phyloP scores from a whole-genome alignment of 345 rosid genomes.

The Sonneratia alba region DNA sequence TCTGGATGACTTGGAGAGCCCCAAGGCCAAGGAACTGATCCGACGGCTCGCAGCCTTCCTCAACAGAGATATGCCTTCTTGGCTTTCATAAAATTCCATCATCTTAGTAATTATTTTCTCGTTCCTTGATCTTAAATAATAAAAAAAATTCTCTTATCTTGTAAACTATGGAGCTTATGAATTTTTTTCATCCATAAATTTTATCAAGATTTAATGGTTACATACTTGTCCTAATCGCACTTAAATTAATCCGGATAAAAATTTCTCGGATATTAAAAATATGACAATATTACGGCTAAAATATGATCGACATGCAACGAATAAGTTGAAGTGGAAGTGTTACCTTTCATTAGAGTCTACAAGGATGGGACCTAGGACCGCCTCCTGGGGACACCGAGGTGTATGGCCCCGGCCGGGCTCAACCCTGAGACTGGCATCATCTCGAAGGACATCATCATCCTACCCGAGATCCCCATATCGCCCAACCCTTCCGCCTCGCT shows the following conservation, averaged over 20 bases:
- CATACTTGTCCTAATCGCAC: too few relatives aligned
- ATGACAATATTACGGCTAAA: too few relatives aligned
- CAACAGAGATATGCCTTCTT: constrained; percentile 18
- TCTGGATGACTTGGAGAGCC: constrained; percentile 17
- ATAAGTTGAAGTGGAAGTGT: constrained; percentile 31
- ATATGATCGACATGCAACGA: not conserved
- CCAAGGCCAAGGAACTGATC: constrained; percentile 29
- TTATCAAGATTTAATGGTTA: too few relatives aligned
- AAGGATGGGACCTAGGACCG: constrained; percentile 52
- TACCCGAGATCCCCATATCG: constrained; percentile 41
- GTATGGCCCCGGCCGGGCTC: constrained; percentile 32
- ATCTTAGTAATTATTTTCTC: too few relatives aligned
- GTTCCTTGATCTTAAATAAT: too few relatives aligned
- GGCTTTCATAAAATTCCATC: not conserved
- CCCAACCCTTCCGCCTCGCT: constrained; percentile 48
- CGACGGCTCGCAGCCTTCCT: constrained; percentile 29
- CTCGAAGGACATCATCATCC: constrained; percentile 51
- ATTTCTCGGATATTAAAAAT: too few relatives aligned
- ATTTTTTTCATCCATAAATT: too few relatives aligned
- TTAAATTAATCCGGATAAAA: too few relatives aligned
- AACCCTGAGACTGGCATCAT: constrained; percentile 42
- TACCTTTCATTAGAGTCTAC: constrained; percentile 50
- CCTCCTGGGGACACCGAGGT: constrained; percentile 38
- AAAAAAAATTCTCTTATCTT: too few relatives aligned
- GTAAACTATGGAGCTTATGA: too few relatives aligned